Percentiles rank a stretch among this genome's conserved stretches.
Evolutionary conservation across 139 green algal genomes (phyloP).

Genomic region (Pleodorina starrii): DNA sequence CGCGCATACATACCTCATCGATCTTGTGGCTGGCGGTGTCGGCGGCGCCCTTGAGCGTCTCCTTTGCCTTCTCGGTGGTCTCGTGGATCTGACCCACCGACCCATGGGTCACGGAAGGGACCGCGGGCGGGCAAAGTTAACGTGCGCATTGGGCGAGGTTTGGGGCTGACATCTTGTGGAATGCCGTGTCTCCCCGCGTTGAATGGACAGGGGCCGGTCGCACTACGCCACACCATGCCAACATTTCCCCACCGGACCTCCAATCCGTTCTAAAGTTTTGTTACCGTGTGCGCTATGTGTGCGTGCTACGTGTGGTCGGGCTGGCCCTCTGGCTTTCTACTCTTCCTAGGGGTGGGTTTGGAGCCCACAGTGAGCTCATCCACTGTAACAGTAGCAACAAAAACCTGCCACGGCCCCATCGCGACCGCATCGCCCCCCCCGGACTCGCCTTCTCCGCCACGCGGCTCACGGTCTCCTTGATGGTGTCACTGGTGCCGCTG

Average conservation of each 20-base stretch:
- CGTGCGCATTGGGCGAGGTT: not conserved
- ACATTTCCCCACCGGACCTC: not conserved
- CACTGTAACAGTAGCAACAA: not conserved
- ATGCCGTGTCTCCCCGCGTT: not conserved
- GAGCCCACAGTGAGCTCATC: no score
- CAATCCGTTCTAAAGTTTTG: not conserved
- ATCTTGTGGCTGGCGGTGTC: not conserved
- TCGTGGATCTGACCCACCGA: conserved; percentile 18
- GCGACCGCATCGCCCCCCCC: not conserved
- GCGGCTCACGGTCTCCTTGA: not conserved
- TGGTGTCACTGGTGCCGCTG: not conserved
- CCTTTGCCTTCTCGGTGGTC: conserved; percentile 9
- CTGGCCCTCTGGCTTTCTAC: not conserved
- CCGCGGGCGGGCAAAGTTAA: not conserved
- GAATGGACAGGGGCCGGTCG: not conserved
- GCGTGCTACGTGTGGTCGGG: not conserved
- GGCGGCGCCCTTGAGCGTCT: conserved; percentile 9
- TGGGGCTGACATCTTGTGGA: not conserved
- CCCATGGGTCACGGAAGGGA: not conserved
- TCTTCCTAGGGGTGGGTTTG: no score
- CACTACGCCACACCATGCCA: not conserved
- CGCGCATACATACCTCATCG: conserved; percentile 18
- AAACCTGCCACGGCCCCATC: not conserved
- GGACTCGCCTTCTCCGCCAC: conserved; percentile 16
- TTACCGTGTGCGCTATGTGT: no score